phyloP scores from a whole-genome alignment of 371 early-diverging fungal genomes.

The Mortierella sp. region DNA sequence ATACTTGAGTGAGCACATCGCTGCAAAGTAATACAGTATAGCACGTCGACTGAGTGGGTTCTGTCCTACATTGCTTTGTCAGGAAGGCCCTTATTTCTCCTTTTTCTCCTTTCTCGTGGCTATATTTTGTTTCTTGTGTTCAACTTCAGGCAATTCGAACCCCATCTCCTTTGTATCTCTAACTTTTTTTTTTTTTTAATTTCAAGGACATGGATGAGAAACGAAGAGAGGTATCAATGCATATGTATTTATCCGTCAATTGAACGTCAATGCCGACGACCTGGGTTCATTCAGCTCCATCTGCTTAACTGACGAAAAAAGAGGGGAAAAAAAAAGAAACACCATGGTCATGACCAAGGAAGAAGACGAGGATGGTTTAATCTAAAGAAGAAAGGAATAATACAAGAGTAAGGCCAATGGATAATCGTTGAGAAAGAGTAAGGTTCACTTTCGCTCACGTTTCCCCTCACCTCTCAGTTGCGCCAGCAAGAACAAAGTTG shows the following conservation, averaged over 20 bases:
- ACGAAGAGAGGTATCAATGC: not conserved
- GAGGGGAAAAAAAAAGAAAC: not conserved
- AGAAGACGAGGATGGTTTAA: not conserved
- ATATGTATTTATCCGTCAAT: not conserved
- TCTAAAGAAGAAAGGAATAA: not conserved
- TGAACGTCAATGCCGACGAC: not conserved
- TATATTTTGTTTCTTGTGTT: not conserved
- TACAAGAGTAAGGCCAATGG: not conserved
- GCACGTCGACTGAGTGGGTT: not conserved
- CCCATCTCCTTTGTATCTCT: not conserved
- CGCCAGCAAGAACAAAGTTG: slow-evolving; percentile 7
- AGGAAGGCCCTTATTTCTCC: slow-evolving; percentile 7
- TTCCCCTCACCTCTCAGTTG: not conserved
- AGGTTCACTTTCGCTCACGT: not conserved
- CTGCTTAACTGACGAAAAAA: not conserved
- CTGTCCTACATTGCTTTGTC: slow-evolving; percentile 24
- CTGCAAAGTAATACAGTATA: not conserved
- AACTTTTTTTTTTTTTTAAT: not conserved
- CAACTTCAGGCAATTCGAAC: not conserved
- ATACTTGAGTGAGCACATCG: not conserved
- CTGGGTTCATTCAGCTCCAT: not conserved
- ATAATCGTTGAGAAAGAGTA: not conserved
- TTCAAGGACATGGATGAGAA: not conserved
- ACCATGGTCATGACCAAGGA: not conserved
- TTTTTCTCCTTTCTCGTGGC: not conserved